A percentile compares a stretch with the other conserved stretches of the same genome.
Conservation (phyloP, 2,329 filamentous ascomycete species). For the Exserohilum rostratum region DNA sequence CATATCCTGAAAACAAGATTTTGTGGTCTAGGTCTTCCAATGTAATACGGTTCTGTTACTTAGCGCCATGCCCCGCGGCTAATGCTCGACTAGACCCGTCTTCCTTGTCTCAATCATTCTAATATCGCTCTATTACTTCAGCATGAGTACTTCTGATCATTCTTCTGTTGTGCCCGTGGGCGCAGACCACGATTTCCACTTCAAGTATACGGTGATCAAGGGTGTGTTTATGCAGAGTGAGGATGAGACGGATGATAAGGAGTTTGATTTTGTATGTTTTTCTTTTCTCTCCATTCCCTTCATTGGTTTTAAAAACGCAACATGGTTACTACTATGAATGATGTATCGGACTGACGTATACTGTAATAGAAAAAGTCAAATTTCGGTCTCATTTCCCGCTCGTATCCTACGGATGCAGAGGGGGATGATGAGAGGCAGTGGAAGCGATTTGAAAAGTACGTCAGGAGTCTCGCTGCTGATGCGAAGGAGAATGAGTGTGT, state of each 20-base stretch:
- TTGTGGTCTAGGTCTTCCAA: conserved; percentile 8
- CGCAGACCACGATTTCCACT: conserved; percentile 44
- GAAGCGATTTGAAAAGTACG: conserved; percentile 65
- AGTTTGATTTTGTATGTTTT: conserved; percentile 66
- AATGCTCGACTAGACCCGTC: conserved; percentile 15
- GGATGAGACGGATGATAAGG: conserved; percentile 58
- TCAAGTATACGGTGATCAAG: conserved; percentile 64
- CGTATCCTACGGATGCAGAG: conserved; percentile 57
- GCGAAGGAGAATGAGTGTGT: conserved; percentile 56
- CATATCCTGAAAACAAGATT: conserved; percentile 2
- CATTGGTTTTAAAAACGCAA: neutral
- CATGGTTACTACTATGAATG: too few species aligned
- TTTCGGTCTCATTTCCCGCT: conserved; percentile 69
- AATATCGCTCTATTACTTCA: conserved; percentile 16
- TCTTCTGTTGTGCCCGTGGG: neutral
- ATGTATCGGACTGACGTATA: too few species aligned
- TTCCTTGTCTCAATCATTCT: conserved; percentile 16
- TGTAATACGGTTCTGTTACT: conserved; percentile 6
- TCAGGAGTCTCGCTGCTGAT: conserved; percentile 59
- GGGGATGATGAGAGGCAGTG: conserved; percentile 56
- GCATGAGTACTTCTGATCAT: conserved; percentile 1
- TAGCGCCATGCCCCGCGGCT: neutral
- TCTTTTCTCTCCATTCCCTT: neutral
- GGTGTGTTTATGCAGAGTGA: conserved; percentile 71
- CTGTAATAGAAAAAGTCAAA: conserved; percentile 51